Evolutionary conservation across 2,329 filamentous ascomycete genomes (phyloP).

Genomic region (Arachnomyces sp.): DNA sequence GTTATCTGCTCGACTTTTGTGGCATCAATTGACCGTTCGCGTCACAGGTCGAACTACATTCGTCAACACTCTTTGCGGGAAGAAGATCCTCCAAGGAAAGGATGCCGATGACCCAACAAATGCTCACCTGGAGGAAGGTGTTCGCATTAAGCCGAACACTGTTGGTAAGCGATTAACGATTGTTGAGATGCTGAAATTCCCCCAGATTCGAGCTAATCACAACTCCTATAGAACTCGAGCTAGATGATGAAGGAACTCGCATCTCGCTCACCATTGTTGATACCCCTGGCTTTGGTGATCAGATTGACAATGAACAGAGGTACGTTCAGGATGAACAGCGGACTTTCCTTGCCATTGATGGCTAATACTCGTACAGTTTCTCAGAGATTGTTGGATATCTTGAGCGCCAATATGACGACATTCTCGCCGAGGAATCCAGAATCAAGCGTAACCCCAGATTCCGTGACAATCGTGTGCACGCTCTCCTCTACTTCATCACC

Average conservation of each 20-base stretch:
- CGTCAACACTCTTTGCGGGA: conserved; percentile 97
- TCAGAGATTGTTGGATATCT: conserved; percentile 96
- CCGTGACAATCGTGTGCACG: conserved; percentile 97
- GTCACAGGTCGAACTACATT: conserved; percentile 84
- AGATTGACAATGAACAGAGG: conserved; percentile 98
- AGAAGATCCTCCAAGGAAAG: conserved; percentile 83
- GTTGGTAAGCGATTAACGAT: conserved; percentile 60
- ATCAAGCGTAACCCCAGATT: conserved; percentile 99
- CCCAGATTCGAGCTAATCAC: conserved; percentile 6
- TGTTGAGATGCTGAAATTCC: background rate
- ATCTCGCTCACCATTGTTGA: conserved; percentile 98
- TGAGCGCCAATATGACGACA: conserved; percentile 98
- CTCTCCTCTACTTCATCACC: conserved; percentile 98
- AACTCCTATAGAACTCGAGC: conserved; percentile 63
- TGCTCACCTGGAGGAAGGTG: conserved; percentile 89
- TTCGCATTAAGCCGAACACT: conserved; percentile 97
- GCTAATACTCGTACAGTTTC: conserved; percentile 53
- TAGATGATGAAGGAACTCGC: conserved; percentile 96
- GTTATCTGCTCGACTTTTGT: conserved; percentile 10
- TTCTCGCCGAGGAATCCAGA: conserved; percentile 96
- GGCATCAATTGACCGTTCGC: conserved; percentile 11
- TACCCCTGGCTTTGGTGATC: conserved; percentile 95
- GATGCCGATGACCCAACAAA: conserved; percentile 82
- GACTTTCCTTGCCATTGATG: conserved; percentile 13
- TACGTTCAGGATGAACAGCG: conserved; percentile 43